Evolutionary conservation across 371 early-diverging fungal genomes (phyloP).

Genomic region (Basidiobolus meristosporus): DNA sequence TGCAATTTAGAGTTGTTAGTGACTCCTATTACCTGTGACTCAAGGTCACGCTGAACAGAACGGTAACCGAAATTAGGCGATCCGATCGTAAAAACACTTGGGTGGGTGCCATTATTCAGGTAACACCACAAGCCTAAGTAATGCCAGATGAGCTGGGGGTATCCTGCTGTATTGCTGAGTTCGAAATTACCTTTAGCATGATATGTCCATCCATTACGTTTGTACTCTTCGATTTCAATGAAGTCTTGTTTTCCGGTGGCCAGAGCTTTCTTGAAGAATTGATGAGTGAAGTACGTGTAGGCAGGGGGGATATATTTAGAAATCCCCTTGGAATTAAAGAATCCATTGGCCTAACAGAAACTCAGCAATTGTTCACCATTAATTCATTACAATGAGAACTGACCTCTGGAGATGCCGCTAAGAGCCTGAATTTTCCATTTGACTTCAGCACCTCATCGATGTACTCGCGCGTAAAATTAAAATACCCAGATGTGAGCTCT

Average conservation of each 20-base stretch:
- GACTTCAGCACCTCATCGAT: slow-evolving; percentile 34
- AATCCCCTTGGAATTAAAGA: slow-evolving; percentile 69
- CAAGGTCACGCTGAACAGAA: slow-evolving; percentile 75
- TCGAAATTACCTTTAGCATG: slow-evolving; percentile 60
- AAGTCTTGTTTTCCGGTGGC: slow-evolving; percentile 13
- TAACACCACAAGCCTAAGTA: slow-evolving; percentile 29
- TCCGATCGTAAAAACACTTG: slow-evolving; percentile 63
- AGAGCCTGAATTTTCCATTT: slow-evolving; percentile 32
- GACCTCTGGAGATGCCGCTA: slow-evolving; percentile 74
- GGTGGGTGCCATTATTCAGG: slow-evolving; percentile 13
- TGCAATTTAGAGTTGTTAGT: no score
- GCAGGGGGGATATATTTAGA: slow-evolving; percentile 74
- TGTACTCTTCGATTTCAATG: slow-evolving; percentile 49
- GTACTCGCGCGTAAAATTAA: slow-evolving; percentile 66
- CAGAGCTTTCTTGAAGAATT: slow-evolving; percentile 26
- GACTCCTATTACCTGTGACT: no score
- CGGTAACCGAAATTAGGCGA: slow-evolving; percentile 86
- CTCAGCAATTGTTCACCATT: not conserved
- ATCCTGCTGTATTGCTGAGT: not conserved
- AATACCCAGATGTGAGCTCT: slow-evolving; percentile 78
- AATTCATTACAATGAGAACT: not conserved
- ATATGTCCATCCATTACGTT: slow-evolving; percentile 69
- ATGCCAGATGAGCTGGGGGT: not conserved
- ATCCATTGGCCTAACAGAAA: slow-evolving; percentile 68
- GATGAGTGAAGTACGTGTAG: slow-evolving; percentile 59